A percentile compares a stretch with the other conserved stretches of the same genome.
These are phyloP conservation scores for Phanerochaete sordida DNA, from an alignment of 768 basidiomycete genomes.

Conservation along the genomic window DNA sequence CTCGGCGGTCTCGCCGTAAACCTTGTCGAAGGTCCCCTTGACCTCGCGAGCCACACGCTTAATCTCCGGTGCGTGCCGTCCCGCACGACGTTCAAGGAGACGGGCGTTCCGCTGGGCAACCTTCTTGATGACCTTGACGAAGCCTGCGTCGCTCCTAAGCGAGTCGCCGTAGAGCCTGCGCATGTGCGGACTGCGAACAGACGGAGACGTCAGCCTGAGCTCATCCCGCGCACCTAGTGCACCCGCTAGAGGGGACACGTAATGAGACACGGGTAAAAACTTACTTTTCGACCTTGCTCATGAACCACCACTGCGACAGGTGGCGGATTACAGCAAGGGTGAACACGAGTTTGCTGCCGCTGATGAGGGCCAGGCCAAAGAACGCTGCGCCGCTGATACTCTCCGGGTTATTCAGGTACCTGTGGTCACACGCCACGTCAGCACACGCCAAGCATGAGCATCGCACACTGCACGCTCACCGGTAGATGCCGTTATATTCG, in stretches of 20 bases:
- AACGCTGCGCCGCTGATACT: conserved; percentile 94
- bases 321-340: conserved; percentile 80
- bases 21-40: conserved; percentile 92
- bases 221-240: not conserved
- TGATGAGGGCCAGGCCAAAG: conserved; percentile 90
- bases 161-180: conserved; percentile 91
- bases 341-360: conserved; percentile 89
- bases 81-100: conserved; percentile 70
- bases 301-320: conserved; percentile 95
- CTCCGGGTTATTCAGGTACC: conserved; percentile 93
- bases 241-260: not conserved
- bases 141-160: conserved; percentile 92
- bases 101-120: conserved; percentile 83
- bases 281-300: conserved; percentile 87
- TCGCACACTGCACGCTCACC: conserved; percentile 41
- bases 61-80: conserved; percentile 80
- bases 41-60: conserved; percentile 86
- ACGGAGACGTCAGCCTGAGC: not conserved
- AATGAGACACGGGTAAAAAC: conserved; percentile 25
- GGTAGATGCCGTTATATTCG: conserved; percentile 96
- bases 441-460: not conserved
- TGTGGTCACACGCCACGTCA: conserved; percentile 24
- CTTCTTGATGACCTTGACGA: conserved; percentile 96
- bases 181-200: conserved; percentile 88
- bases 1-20: conserved; percentile 90